Evolutionary conservation across 306 rosid species (phyloP), one percentile per base, ranked within the genome.

Genomic region (Vigna radiata): DNA sequence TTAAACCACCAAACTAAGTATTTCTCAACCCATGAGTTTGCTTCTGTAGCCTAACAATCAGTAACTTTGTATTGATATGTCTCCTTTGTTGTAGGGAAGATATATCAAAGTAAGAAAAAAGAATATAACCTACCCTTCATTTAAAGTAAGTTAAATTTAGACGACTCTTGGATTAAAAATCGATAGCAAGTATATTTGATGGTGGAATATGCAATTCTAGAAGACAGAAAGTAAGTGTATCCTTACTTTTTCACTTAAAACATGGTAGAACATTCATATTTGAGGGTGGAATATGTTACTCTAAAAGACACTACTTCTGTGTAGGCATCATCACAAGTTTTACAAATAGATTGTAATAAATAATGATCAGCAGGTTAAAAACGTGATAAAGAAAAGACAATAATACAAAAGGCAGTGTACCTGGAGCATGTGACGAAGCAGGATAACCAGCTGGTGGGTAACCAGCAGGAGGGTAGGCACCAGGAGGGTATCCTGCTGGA

Each of bases 361-460:
- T 48, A 48, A 48, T 5, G 39, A 46, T n/a, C 1, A 13, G 31
- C 27, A 13, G 17, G 4, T 5, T 4, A 25, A 29, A 29, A 14
- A 55, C 23, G 36, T 29, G 39, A 76, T 18, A 19, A 67, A 17
- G 21, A 5, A 19, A 56, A 58, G 67, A 8, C 39, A 55, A 68
- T 68, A 55, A 68, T 68, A 41, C 0, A 81, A 77, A 18, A 21
- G 33, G 55, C 76, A 46, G 12, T 43, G 69, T 77, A 93, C 94
- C 96, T 64, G 85, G 58, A 43, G 62, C 76, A 77, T 85, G 85
- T 6, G 85, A 82, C 54, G 90, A 77, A 44, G 88, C 88, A 60
- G 91, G 91, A 81, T 93, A 90, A 50, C 91, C 91, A 46, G 86
- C 67, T 12, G 96, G 93, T 1, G 96, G 90, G 64, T 87, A 89